Evolutionary conservation across 768 basidiomycete genomes (phyloP), one percentile per base, ranked within the genome.

Genomic region (Clitopilus passeckerianus): DNA sequence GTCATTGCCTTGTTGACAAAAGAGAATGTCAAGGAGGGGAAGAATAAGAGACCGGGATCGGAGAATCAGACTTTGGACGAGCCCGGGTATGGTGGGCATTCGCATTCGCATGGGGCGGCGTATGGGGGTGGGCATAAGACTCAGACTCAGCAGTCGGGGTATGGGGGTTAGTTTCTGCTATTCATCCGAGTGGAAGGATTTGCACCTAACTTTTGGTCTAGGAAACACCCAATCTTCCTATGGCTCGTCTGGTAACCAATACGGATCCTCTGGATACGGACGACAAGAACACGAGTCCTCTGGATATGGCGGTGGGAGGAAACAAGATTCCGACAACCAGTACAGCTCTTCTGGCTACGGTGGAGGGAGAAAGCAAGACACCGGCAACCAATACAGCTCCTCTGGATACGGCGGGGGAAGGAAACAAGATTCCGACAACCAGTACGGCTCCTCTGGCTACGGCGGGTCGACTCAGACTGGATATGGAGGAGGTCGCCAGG

Each of bases 21-120:
- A 77, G 84, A 80, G 6, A 34, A 70, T 59, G 54, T 86, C 16
- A 72, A 81, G 34, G 71, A 77, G 1, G 81, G 82, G 46, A 80
- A 75, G 64, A 86, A 86, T 67, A 85, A 86, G 64, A 78, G 84
- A 16, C 72, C 80, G 16, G 81, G 80, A 53, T 77, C 80, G 15
- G 81, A 84, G 43, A 72, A 73, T 24, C 35, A 75, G 50, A 62
- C 66, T 44, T 68, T 66, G 34, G 66, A 70, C n/a, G 77, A 80
- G 63, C 65, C 73, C 53, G 74, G 76, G 16, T 77, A 75, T 55
- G 74, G 72, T n/a, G 72, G 56, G 10, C 27, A 30, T 30, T n/a
- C n/a, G 9, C 62, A 60, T 37, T 60, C 53, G 34, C 60, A 64
- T 50, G 53, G 61, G 27, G 27, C 27, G 27, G 27, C 27, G 27